These are phyloP conservation scores for Myxozyma lipomycoides DNA, from an alignment of 805 yeast species.

Conservation along the genomic window DNA sequence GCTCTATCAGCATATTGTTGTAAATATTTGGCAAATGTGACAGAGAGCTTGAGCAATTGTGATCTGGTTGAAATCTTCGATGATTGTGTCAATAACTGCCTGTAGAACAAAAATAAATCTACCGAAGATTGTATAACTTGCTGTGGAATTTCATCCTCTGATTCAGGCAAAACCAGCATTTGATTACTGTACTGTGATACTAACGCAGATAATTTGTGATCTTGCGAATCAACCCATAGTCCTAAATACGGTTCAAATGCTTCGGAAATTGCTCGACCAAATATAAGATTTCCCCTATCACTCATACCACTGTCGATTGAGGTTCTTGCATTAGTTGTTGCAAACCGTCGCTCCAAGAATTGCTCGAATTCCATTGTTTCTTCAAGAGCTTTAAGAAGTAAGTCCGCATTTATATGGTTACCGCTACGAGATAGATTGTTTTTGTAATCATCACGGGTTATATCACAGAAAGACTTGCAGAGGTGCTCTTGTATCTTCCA, in stretches of 20 bases:
- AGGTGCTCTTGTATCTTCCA: conserved; percentile 71
- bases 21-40: conserved; percentile 64
- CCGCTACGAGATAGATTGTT: conserved; percentile 43
- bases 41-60: conserved; percentile 46
- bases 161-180: conserved; percentile 48
- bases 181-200: conserved; percentile 61
- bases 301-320: conserved; percentile 16
- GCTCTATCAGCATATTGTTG: conserved; percentile 53
- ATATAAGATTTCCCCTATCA: conserved; percentile 20
- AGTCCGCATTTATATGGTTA: conserved; percentile 51
- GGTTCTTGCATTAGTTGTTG: conserved; percentile 37
- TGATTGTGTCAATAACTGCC: conserved; percentile 68
- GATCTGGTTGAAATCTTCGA: conserved; percentile 51
- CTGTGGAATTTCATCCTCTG: conserved; percentile 48
- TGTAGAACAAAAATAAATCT: conserved; percentile 74
- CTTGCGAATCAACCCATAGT: conserved; percentile 86
- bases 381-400: conserved; percentile 64
- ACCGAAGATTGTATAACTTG: conserved; percentile 82
- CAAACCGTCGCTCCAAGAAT: conserved; percentile 60
- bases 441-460: conserved; percentile 65
- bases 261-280: conserved; percentile 49
- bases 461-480: conserved; percentile 57
- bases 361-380: conserved; percentile 82
- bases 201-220: conserved; percentile 55
- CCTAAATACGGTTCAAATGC: conserved; percentile 82